Base-by-base conservation (phyloP, 192 early-diverging fungal genomes). In the Funneliformis geosporum region DNA sequence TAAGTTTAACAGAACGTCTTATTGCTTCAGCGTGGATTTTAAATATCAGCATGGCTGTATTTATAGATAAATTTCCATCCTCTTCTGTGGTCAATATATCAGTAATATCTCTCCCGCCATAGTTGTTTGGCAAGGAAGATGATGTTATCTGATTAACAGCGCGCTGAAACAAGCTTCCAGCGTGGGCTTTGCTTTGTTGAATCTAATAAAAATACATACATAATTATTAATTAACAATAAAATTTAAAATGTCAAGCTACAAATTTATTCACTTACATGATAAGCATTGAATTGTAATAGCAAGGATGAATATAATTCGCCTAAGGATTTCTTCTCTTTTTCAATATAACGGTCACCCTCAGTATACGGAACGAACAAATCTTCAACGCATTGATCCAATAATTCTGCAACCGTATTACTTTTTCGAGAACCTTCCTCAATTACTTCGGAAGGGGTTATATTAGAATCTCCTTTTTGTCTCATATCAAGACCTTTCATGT, bases 281-380 rank as follows among this genome's bases (percentile, higher is more conserved):
- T 84, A 86, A 0, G 85, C 85, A 33, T 79, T 86, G 50, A 86
- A 86, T 47, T 86, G 82, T 6, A 82, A 80, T 50, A 86, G 42
- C 72, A 82, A 82, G 3, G 83, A 82, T 39, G 83, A 83, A 47
- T 84, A 92, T 10, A 90, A 83, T 40, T 96, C 92, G 46, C 80
- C 81, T 12, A 99, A 79, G 47, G 92, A 94, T 12, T 86, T 80
- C 43, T 89, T 83, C 83, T 99, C 97, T 33, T 89, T 90, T 8
- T 91, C 87, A 64, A 97, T 86, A 81, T 97, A 99, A 78, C 94
- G 93, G 76, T 94, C 90, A 18, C 93, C 95, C 60, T 96, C 94
- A 21, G 93, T 93, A 82, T 96, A 98, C 46, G 97, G 94, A 39
- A 98, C 94, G 85, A 96, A 99, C 69, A 99, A 88, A 79, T 99